Conservation (phyloP, 129 eudicot genomes). For the Arctium lappa region DNA sequence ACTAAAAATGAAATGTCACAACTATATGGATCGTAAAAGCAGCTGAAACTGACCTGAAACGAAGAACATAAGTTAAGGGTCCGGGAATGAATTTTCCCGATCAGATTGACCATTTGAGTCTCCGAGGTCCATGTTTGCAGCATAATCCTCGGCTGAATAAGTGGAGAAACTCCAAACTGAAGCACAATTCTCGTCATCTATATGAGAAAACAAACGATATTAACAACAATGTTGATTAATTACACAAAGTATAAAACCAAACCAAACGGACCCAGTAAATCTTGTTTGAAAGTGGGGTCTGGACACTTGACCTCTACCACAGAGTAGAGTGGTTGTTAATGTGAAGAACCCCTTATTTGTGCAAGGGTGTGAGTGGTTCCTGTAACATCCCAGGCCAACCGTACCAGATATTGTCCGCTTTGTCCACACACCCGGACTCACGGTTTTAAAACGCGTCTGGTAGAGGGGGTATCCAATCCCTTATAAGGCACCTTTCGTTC, state of each 20-base stretch:
- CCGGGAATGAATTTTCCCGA: conserved; percentile 2
- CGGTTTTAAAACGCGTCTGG: too few species aligned
- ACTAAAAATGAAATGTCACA: neutral
- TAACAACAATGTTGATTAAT: neutral
- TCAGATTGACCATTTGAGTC: conserved; percentile 30
- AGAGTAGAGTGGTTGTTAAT: neutral
- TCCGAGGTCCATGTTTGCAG: conserved; percentile 18
- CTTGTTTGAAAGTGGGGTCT: neutral
- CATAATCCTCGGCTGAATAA: conserved; percentile 45
- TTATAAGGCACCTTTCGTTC: too few species aligned
- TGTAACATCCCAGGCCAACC: too few species aligned
- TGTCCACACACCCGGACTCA: too few species aligned
- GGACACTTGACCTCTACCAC: neutral
- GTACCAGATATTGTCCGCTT: too few species aligned
- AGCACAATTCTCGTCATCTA: conserved; percentile 86
- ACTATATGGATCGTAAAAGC: neutral
- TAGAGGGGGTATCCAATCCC: neutral
- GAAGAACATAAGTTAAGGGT: conserved; percentile 9
- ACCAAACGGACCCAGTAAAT: neutral
- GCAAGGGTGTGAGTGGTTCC: neutral
- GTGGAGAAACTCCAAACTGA: conserved; percentile 80
- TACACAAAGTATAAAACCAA: neutral
- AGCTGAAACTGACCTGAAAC: neutral
- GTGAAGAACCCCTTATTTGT: neutral
- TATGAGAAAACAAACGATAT: neutral